A percentile compares a stretch with the other conserved stretches of the same genome.
Conservation (phyloP, 1,284 basidiomycete genomes). For the Cryptococcus maquisensis region DNA sequence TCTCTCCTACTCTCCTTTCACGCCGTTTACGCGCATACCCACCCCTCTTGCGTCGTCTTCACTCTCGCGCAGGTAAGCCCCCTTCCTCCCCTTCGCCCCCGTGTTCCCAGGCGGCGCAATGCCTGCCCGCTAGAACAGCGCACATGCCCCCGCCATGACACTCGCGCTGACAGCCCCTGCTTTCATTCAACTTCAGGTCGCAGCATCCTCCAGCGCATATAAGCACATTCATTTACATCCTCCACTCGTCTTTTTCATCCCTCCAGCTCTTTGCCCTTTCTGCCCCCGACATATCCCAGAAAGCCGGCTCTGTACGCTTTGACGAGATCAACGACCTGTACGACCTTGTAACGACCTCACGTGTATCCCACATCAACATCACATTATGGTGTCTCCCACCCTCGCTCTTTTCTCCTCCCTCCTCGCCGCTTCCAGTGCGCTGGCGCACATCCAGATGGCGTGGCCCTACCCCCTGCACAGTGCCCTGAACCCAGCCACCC, state of each 20-base stretch:
- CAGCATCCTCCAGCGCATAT: neutral
- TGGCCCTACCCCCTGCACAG: slow-evolving; percentile 40
- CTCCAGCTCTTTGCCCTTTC: neutral
- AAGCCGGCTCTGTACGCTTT: neutral
- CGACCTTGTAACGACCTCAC: neutral
- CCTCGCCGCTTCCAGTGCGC: slow-evolving; percentile 14
- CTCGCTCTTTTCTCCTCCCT: slow-evolving; percentile 6
- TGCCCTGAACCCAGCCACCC: slow-evolving; percentile 33
- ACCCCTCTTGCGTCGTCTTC: neutral
- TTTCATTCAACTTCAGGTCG: neutral
- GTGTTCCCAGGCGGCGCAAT: neutral
- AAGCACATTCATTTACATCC: neutral
- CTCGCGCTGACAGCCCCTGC: neutral
- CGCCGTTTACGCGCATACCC: neutral
- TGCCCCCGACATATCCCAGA: neutral
- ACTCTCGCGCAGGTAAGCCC: neutral
- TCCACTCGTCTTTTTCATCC: neutral
- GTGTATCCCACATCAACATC: neutral
- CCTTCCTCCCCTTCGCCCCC: too few species aligned
- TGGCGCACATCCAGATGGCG: slow-evolving; percentile 42
- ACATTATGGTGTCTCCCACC: neutral
- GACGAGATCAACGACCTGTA: neutral
- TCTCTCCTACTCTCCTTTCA: neutral
- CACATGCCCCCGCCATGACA: neutral
- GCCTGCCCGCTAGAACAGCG: neutral